Conservation (phyloP, 2,329 filamentous ascomycete species). For the Colletotrichum tabaci region DNA sequence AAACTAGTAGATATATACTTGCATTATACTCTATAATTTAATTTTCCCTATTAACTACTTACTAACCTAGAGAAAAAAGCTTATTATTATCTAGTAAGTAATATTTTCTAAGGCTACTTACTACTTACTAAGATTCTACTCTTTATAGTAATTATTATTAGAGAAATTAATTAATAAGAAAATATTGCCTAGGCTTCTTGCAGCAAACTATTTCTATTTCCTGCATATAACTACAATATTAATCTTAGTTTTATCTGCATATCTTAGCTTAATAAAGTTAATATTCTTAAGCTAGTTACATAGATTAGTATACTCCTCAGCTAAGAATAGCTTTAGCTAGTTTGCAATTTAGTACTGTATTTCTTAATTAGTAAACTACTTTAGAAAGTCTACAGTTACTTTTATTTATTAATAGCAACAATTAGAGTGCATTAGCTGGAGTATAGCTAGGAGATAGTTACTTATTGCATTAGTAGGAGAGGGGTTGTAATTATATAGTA, state of each 20-base stretch:
- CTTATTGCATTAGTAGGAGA: not conserved
- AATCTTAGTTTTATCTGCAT: no score
- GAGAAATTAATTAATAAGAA: conserved; percentile 28
- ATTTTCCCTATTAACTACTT: conserved; percentile 40
- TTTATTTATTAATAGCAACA: conserved; percentile 15
- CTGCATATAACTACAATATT: conserved; percentile 39
- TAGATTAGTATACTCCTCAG: conserved; percentile 44
- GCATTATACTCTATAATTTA: conserved; percentile 35
- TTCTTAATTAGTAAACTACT: conserved; percentile 23
- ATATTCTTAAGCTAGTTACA: conserved; percentile 42
- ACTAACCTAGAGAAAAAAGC: conserved; percentile 48
- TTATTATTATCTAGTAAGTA: conserved; percentile 42
- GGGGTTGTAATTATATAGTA: not conserved
- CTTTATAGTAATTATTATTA: conserved; percentile 29
- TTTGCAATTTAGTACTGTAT: conserved; percentile 10
- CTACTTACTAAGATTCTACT: conserved; percentile 43
- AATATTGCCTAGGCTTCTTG: not conserved
- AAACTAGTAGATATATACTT: conserved; percentile 47
- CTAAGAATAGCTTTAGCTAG: conserved; percentile 41
- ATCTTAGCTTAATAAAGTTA: conserved; percentile 42
- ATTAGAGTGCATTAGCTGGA: not conserved
- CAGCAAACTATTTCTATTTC: conserved; percentile 45
- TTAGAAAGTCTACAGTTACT: conserved; percentile 36
- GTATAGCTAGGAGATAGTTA: not conserved
- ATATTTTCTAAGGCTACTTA: conserved; percentile 43